Conservation (phyloP, 2,329 filamentous ascomycete species). For the Seiridium cupressi region DNA sequence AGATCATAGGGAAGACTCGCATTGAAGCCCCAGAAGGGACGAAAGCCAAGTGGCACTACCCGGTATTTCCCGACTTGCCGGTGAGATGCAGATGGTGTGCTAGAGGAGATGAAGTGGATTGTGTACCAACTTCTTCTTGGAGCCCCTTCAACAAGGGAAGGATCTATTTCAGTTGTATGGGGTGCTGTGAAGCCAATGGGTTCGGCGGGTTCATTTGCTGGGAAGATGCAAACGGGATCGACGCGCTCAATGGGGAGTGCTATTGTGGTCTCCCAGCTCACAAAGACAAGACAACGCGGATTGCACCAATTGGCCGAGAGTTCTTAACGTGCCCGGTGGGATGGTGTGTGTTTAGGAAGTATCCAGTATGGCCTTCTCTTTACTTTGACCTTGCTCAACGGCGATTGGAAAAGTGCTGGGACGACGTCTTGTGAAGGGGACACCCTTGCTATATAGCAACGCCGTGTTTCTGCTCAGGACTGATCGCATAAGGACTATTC, state of each 20-base stretch:
- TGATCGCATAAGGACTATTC: too few relatives aligned
- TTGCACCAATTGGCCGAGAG: background rate
- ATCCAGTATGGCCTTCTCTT: background rate
- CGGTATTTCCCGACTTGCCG: background rate
- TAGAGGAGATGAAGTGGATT: too few relatives aligned
- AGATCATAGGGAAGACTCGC: too few relatives aligned
- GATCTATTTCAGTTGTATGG: background rate
- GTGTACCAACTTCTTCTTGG: too few relatives aligned
- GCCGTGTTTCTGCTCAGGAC: too few relatives aligned
- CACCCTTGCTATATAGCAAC: too few relatives aligned
- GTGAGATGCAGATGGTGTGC: background rate
- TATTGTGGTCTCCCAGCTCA: background rate
- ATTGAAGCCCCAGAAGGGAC: too few relatives aligned
- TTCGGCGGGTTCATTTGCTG: background rate
- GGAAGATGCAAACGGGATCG: background rate
- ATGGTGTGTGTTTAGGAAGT: background rate
- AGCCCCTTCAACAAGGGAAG: background rate
- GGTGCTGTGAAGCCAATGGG: background rate
- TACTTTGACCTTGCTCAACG: too few relatives aligned
- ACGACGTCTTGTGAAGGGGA: too few relatives aligned
- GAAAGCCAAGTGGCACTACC: too few relatives aligned
- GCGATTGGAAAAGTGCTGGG: too few relatives aligned
- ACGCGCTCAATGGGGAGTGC: background rate
- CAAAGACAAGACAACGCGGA: background rate
- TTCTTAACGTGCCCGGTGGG: background rate